Base-by-base conservation (phyloP, 2,329 filamentous ascomycete genomes). In the Penicillium oxalicum region DNA sequence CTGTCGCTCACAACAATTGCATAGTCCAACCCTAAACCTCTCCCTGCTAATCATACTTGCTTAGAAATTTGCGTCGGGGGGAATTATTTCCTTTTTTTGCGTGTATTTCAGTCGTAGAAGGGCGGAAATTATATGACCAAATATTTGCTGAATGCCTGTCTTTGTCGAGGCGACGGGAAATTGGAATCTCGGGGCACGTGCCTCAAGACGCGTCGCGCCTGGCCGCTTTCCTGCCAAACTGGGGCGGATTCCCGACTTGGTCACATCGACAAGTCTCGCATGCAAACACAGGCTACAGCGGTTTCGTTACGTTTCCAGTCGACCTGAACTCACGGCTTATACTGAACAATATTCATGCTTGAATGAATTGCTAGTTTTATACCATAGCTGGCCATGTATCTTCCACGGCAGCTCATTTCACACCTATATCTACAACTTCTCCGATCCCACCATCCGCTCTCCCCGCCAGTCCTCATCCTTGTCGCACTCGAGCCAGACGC, bases 401-500 rank as follows among this genome's bases (percentile, higher is more conserved):
- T 98, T 55, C 93, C 91, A 64, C 88, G 93, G 57, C 80, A 82
- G 56, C 79, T 95, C 56, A 87, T 97, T 66, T 88, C 90, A 43
- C 91, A 91, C 61, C 83, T 97, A 61, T 98, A 98, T 76, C 80
- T 81, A 51, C 87, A 95, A 70, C 86, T 98, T 48, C 83, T 94
- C 69, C 82, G 81, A 69, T 87, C 87, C 39, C 86, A 91, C 57
- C 88, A 96, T 66, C 86, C 91, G n/a, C 82, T 91, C 44, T 93
- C 90, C 13, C 87, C 91, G 35, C 91, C 91, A 0, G 89, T 97
- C 46, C 79, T 97, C 26, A 82, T 98, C 55, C 86, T 98, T 48
- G 91, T 91, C 56, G 88, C 91, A 33, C 87, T 97, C 66, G 91
- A 96, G 65, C 90, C 93, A 47, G 93, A 98, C 73, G 88, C 93